Base-by-base conservation (phyloP, 192 early-diverging fungal species). In the Entomortierella beljakovae region DNA sequence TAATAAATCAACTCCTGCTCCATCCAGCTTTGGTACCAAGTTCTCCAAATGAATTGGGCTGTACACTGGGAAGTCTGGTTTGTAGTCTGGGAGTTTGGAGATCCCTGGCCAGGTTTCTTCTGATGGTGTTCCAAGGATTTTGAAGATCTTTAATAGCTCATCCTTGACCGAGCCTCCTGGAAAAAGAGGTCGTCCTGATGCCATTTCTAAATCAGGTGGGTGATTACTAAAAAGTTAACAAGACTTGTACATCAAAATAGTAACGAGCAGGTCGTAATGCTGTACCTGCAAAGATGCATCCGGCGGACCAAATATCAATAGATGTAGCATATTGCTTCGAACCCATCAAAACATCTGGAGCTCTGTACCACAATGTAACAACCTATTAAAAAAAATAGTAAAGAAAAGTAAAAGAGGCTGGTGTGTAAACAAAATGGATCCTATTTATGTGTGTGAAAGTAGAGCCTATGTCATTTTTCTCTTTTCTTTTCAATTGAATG, bases 121-220 rank as follows among this genome's bases (percentile, higher is more conserved):
- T 34, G 91, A 88, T 13, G 94, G 94, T 9, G 94, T 94, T 52
- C 94, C 94, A 73, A 94, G 75, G 56, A 94, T 87, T 77, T 95
- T 97, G 87, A 97, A 98, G 56, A 98, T 98, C 48, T 93, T 88
- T 33, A 92, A 66, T 28, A 99, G 68, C 74, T 99, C 95, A 82
- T 97, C 95, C 51, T 88, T 81, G 25, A 92, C 88, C 6, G 96
- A 97, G 40, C 88, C 91, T 64, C 98, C 98, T 15, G 95, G 90
- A 66, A 99, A 98, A 37, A 98, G 83, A 8, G 96, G 96, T 43
- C 94, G 88, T 34, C 97, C 96, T n/a, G 90, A 90, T 8, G 92
- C 88, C 92, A 94, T 94, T 80, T 96, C 94, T 88, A 64, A 26
- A 43, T n/a, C n/a, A n/a, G n/a, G n/a, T n/a, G 26, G 11, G 37